Evolutionary conservation across 2,329 filamentous ascomycete species (phyloP), one percentile per base, ranked within the genome.

Genomic region (Talaromyces sp.): DNA sequence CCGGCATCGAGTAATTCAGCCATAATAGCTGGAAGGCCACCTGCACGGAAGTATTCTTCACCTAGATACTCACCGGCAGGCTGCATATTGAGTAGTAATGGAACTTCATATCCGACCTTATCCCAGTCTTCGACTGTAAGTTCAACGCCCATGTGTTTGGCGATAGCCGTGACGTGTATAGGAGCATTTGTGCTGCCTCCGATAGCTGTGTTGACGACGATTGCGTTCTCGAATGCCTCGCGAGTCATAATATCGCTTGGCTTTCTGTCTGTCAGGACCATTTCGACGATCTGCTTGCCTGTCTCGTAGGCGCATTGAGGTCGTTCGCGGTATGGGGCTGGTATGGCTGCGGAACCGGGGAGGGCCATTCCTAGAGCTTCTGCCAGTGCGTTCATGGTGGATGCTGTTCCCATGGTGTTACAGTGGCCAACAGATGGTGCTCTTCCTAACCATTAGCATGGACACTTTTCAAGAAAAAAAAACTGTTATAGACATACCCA

Each of bases 131-230:
- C 77, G 33, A 82, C 66, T 11, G 76, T 72, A 0, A 84, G 66
- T 1, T 74, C 66, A 1, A 84, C 76, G 1, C 80, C 80, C 10
- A 81, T 76, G 55, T 83, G 81, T 60, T 78, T 79, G 2, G 81
- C 81, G 21, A 83, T 76, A 9, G 81, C 81, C 39, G 77, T 79
- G 50, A 83, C 69, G 64, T 83, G 81, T 51, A 84, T 82, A 0
- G 80, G 80, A 0, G 81, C 80, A 61, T 84, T 84, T 3, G 81
- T 82, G 61, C 78, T 81, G 13, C 81, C 81, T 25, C 81, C 81
- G 55, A 83, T 81, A 19, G 81, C 80, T 1, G 79, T 80, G 60
- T 81, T 82, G 41, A 75, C 75, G 5, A 78, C 77, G 28, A 84
- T 80, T 6, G 79, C 80, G 60, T 83, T 84, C 67, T 83, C 80